Evolutionary conservation across 2,329 filamentous ascomycete species (phyloP), one percentile per base, ranked within the genome.

Genomic region (Zalaria sp.): DNA sequence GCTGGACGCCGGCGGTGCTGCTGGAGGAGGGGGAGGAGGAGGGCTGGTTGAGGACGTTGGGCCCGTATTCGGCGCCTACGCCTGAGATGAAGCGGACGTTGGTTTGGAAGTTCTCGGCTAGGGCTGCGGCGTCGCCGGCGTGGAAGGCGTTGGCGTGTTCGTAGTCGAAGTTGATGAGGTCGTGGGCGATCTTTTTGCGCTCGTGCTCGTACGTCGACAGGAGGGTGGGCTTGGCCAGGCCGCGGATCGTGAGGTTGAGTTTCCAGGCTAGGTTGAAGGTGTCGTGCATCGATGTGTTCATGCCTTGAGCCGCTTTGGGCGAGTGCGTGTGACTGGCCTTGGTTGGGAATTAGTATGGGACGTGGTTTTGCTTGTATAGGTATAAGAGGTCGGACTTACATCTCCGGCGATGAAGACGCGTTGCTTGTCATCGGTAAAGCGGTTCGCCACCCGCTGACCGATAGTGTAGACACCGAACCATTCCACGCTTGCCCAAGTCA

Each of bases 21-120:
- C 25, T 29, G 10, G 29, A 29, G 35, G 8, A 8, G 35, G 10
- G 25, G 35, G 7, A 8, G 7, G 7, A 11, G 7, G 18, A 8
- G 10, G 27, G 29, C 11, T 34, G 27, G 50, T 82, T 85, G 52
- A 81, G 72, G 4, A 71, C 63, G 46, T 82, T 79, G 38, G 71
- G 62, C 5, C 68, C 69, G 57, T 86, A 86, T 54, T 76, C 75
- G 3, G 78, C 79, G 1, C 81, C 81, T 28, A 81, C 72, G 9
- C 81, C 81, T 0, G 79, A 81, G 49, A 84, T 85, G 61, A 85
- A 85, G 5, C 77, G 73, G 31, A 83, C 73, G 43, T 84, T 83
- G 37, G 74, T 76, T 37, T 72, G 67, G 56, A 85, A 84, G 57
- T 84, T 84, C 47, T 74, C 69, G 0, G 78, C 75, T 2, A 85